A percentile compares a stretch with the other conserved stretches of the same genome.
These are phyloP conservation scores for Sugiyamaella mastotermitis DNA, from an alignment of 805 yeast species.

Conservation along the genomic window DNA sequence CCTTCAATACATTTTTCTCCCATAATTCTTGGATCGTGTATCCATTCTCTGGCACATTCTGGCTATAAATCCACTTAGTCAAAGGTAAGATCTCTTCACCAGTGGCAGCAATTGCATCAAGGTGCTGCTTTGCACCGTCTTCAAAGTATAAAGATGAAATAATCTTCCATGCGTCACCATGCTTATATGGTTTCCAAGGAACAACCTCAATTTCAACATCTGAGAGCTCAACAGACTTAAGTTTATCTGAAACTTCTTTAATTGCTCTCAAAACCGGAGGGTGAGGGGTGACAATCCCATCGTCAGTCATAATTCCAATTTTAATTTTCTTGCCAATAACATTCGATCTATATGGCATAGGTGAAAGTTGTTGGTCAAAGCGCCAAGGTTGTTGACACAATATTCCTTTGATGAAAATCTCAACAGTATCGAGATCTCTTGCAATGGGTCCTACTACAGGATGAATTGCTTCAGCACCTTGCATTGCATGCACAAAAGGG, in stretches of 20 bases:
- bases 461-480: slow-evolving; percentile 43
- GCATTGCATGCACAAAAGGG: slow-evolving; percentile 35
- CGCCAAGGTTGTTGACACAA: slow-evolving; percentile 52
- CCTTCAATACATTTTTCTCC: slow-evolving; percentile 31
- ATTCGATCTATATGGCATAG: slow-evolving; percentile 45
- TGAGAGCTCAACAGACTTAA: slow-evolving; percentile 40
- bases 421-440: slow-evolving; percentile 43
- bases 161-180: slow-evolving; percentile 46
- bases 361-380: slow-evolving; percentile 41
- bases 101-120: too few species aligned
- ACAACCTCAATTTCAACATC: slow-evolving; percentile 36
- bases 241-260: slow-evolving; percentile 34
- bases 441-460: slow-evolving; percentile 42
- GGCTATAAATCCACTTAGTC: too few species aligned
- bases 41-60: too few species aligned
- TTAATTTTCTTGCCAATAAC: slow-evolving; percentile 37
- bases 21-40: slow-evolving; percentile 33
- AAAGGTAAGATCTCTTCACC: too few species aligned
- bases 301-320: slow-evolving; percentile 44
- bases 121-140: too few species aligned
- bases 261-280: slow-evolving; percentile 42
- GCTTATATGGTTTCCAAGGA: too few species aligned
- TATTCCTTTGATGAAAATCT: slow-evolving; percentile 41
- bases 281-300: slow-evolving; percentile 45
- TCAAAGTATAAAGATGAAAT: slow-evolving; percentile 37